Evolutionary conservation across 805 yeast species (phyloP).

Genomic region (Yamadazyma tumulicola): DNA sequence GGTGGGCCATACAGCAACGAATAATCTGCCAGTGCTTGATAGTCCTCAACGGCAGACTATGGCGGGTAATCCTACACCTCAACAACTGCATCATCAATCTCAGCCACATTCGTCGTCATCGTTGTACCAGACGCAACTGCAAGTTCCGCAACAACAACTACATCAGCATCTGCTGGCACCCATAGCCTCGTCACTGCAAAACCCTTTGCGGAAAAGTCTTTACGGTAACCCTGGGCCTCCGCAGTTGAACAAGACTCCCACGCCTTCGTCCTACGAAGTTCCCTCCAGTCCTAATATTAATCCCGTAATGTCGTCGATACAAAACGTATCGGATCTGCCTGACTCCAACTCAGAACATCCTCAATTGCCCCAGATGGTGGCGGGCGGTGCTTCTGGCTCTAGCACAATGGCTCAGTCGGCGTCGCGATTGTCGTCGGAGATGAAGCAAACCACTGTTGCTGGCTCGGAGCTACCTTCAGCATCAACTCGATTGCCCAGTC

Average conservation of each 20-base stretch:
- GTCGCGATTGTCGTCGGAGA: constrained; percentile 3
- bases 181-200: no score
- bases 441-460: neutral
- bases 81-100: no score
- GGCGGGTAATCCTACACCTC: no score
- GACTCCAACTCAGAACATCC: constrained; percentile 24
- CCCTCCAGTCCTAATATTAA: constrained; percentile 38
- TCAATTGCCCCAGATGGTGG: neutral
- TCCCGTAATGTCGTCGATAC: constrained; percentile 20
- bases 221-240: no score
- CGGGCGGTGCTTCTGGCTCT: no score
- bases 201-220: constrained; percentile 15
- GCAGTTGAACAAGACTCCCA: constrained; percentile 31
- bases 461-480: neutral
- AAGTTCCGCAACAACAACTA: constrained; percentile 7
- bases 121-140: no score
- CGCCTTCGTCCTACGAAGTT: constrained; percentile 39
- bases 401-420: constrained; percentile 1
- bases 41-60: no score
- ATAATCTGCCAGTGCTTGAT: no score
- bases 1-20: no score
- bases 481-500: neutral
- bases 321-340: constrained; percentile 38
- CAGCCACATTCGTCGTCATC: no score
- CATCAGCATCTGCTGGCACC: constrained; percentile 15